Evolutionary conservation across 805 yeast genomes (phyloP).

Genomic region (Saccharomycopsis amapae): DNA sequence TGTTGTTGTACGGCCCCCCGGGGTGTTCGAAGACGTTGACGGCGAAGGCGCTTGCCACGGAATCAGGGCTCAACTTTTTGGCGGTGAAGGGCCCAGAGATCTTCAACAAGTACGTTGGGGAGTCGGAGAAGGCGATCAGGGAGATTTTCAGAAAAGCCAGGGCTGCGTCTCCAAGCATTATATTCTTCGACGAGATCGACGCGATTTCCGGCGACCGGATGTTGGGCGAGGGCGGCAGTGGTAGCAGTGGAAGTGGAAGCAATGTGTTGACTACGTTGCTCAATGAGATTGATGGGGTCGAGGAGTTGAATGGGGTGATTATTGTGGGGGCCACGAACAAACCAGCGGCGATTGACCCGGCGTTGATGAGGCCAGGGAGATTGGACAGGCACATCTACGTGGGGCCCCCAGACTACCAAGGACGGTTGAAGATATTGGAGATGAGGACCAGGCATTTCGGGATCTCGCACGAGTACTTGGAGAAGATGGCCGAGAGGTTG

Average conservation of each 20-base stretch:
- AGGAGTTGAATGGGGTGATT: conserved; percentile 86
- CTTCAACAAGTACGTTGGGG: conserved; percentile 93
- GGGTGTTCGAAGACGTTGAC: conserved; percentile 95
- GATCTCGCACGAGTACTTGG: conserved; percentile 37
- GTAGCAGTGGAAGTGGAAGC: conserved; percentile 61
- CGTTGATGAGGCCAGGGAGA: conserved; percentile 91
- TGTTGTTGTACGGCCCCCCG: conserved; percentile 92
- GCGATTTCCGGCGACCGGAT: conserved; percentile 75
- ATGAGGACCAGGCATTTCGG: conserved; percentile 66
- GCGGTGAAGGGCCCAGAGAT: conserved; percentile 98
- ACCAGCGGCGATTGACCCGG: conserved; percentile 90
- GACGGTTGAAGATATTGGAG: conserved; percentile 68
- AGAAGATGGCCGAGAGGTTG: conserved; percentile 54
- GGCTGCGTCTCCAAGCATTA: conserved; percentile 90
- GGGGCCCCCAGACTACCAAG: conserved; percentile 79
- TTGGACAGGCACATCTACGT: conserved; percentile 90
- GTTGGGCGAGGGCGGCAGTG: conserved; percentile 39
- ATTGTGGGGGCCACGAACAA: conserved; percentile 95
- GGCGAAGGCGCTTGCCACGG: conserved; percentile 93
- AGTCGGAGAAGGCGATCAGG: conserved; percentile 86
- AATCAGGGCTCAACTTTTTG: conserved; percentile 85
- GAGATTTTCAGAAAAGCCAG: conserved; percentile 90
- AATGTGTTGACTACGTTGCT: conserved; percentile 85
- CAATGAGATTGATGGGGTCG: conserved; percentile 97
- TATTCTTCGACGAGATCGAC: conserved; percentile 95